Conservation (phyloP, 768 basidiomycete species). For the Termitomyces sp. region DNA sequence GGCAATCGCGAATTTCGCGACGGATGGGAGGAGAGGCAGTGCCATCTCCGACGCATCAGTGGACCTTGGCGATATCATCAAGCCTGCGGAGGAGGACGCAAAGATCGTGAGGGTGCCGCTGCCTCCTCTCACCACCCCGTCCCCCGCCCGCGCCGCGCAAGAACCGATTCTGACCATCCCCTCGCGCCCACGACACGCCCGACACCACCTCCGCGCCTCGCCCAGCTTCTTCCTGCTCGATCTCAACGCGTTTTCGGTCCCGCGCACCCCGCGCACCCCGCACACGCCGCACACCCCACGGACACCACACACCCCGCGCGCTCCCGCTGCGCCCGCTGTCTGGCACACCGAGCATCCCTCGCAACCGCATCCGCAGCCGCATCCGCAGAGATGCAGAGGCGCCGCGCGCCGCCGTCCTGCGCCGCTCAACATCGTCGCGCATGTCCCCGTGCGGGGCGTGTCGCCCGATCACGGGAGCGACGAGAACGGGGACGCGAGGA, state of each 20-base stretch:
- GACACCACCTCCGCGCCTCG: slow-evolving; percentile 29
- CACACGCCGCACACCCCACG: not conserved
- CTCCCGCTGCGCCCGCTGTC: slow-evolving; percentile 7
- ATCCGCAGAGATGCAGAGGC: slow-evolving; percentile 7
- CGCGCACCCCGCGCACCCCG: slow-evolving; percentile 12
- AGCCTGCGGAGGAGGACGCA: slow-evolving; percentile 24
- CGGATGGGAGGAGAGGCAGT: slow-evolving; percentile 30
- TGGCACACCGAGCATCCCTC: not conserved
- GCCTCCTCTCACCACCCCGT: slow-evolving; percentile 12
- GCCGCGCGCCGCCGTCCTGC: slow-evolving; percentile 30
- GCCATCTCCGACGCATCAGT: slow-evolving; percentile 44
- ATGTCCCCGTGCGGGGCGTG: slow-evolving; percentile 13
- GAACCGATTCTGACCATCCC: slow-evolving; percentile 30
- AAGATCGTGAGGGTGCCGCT: slow-evolving; percentile 11
- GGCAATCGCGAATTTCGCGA: slow-evolving; percentile 12
- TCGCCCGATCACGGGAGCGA: slow-evolving; percentile 8
- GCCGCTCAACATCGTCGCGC: slow-evolving; percentile 28
- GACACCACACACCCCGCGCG: not conserved
- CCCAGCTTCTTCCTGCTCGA: slow-evolving; percentile 32
- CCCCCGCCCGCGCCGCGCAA: not conserved
- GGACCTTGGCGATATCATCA: slow-evolving; percentile 43
- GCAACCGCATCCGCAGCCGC: not conserved
- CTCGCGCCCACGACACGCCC: slow-evolving; percentile 24
- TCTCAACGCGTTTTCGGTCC: slow-evolving; percentile 26
- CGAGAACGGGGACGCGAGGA: slow-evolving; percentile 1